phyloP scores from a whole-genome alignment of 2,329 filamentous ascomycete genomes.

The Xylogone sp. region DNA sequence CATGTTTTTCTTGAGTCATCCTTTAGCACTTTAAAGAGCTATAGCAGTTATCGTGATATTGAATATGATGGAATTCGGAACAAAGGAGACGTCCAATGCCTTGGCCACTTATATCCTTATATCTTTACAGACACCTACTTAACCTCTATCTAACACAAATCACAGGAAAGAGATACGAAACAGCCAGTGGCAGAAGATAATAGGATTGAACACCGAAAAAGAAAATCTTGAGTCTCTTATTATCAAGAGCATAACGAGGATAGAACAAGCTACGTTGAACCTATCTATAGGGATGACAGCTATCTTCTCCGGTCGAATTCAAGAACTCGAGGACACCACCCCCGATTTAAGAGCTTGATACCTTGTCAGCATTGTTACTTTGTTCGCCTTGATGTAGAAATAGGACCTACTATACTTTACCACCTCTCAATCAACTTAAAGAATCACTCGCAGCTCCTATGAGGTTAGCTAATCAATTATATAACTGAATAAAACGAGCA shows the following conservation, averaged over 20 bases:
- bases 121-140: too few relatives aligned
- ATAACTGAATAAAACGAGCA: too few relatives aligned
- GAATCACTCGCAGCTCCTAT: too few relatives aligned
- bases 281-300: conserved; percentile 20
- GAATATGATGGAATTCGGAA: too few relatives aligned
- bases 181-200: conserved; percentile 18
- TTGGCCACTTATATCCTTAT: too few relatives aligned
- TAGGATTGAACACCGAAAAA: conserved; percentile 22
- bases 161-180: conserved; percentile 19
- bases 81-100: too few relatives aligned
- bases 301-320: conserved; percentile 20
- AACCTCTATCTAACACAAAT: conserved; percentile 2
- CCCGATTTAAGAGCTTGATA: not conserved
- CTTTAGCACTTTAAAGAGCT: not conserved
- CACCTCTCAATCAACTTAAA: too few relatives aligned
- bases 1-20: not conserved
- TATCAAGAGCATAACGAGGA: conserved; percentile 18
- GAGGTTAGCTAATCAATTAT: not conserved
- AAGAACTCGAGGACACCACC: conserved; percentile 14
- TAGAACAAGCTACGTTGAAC: conserved; percentile 19
- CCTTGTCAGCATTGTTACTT: too few relatives aligned
- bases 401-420: too few relatives aligned
- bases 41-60: too few relatives aligned
- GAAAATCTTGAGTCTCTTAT: conserved; percentile 22
- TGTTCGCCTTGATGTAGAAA: too few relatives aligned